Conservation (phyloP, 768 basidiomycete species). For the Tephrocybe sp. region DNA sequence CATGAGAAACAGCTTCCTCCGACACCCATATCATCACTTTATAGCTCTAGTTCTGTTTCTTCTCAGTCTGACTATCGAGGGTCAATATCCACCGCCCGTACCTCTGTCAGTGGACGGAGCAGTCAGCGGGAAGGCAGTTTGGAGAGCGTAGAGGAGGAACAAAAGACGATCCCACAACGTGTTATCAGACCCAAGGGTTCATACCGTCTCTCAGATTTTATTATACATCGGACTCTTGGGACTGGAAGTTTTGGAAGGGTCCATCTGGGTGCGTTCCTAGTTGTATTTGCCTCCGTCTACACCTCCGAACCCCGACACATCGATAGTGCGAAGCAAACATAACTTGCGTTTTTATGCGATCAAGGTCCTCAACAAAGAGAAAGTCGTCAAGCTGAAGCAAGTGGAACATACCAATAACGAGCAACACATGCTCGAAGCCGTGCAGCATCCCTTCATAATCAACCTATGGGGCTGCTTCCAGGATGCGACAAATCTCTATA, state of each 20-base stretch:
- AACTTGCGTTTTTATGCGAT: constrained; percentile 96
- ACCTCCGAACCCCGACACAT: constrained; percentile 6
- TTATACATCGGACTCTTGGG: constrained; percentile 81
- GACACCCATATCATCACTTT: constrained; percentile 30
- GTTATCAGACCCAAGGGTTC: constrained; percentile 54
- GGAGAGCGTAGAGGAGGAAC: constrained; percentile 32
- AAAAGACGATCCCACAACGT: constrained; percentile 15
- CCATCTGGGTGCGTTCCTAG: constrained; percentile 61
- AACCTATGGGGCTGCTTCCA: constrained; percentile 97
- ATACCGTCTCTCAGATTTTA: constrained; percentile 76
- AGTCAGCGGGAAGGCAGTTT: constrained; percentile 35
- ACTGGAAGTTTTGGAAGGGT: constrained; percentile 99
- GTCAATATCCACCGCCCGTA: constrained; percentile 70
- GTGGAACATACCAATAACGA: constrained; percentile 98
- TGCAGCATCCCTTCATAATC: constrained; percentile 92
- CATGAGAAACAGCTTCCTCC: constrained; percentile 23
- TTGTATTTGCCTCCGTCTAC: constrained; percentile 9
- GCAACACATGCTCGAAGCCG: constrained; percentile 78
- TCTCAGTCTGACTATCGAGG: constrained; percentile 55
- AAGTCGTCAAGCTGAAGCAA: constrained; percentile 91
- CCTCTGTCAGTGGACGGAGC: constrained; percentile 55
- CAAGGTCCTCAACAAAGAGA: constrained; percentile 93
- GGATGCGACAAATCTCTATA: constrained; percentile 90
- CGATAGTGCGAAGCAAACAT: constrained; percentile 82
- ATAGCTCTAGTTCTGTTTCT: constrained; percentile 26